Conservation (phyloP, 306 rosid species). For the Prunus campanulata region DNA sequence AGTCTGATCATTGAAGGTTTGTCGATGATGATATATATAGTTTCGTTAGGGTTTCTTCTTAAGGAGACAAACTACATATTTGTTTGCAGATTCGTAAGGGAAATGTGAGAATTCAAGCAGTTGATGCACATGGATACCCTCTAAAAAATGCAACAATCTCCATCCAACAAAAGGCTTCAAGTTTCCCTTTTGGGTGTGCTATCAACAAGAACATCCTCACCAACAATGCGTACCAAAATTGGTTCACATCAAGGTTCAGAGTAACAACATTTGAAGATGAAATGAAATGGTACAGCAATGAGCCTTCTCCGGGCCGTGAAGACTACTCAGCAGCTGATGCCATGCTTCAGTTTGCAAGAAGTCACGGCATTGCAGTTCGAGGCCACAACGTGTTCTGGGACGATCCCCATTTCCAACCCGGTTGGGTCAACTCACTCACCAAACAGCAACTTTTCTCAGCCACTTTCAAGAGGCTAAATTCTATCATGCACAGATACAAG, state of each 20-base stretch:
- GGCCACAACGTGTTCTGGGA: constrained; percentile 81
- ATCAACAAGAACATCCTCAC: constrained; percentile 53
- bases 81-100: constrained; percentile 49
- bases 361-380: constrained; percentile 42
- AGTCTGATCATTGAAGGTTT: neutral
- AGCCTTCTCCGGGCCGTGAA: constrained; percentile 31
- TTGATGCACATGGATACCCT: constrained; percentile 49
- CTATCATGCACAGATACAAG: constrained; percentile 48
- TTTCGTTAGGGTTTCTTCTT: neutral
- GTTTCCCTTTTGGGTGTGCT: constrained; percentile 66
- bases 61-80: neutral
- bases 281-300: constrained; percentile 85
- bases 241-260: constrained; percentile 63
- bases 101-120: constrained; percentile 45
- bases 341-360: constrained; percentile 51
- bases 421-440: constrained; percentile 57
- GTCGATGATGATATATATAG: neutral
- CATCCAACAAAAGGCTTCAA: constrained; percentile 9
- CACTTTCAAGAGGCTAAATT: constrained; percentile 33
- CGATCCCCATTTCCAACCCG: constrained; percentile 44
- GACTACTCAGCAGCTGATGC: constrained; percentile 48
- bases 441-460: constrained; percentile 38
- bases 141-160: constrained; percentile 47
- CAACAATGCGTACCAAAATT: constrained; percentile 47
- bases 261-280: constrained; percentile 63